Conservation (phyloP, 2,329 filamentous ascomycete genomes). For the Pyricularia pennisetigena region DNA sequence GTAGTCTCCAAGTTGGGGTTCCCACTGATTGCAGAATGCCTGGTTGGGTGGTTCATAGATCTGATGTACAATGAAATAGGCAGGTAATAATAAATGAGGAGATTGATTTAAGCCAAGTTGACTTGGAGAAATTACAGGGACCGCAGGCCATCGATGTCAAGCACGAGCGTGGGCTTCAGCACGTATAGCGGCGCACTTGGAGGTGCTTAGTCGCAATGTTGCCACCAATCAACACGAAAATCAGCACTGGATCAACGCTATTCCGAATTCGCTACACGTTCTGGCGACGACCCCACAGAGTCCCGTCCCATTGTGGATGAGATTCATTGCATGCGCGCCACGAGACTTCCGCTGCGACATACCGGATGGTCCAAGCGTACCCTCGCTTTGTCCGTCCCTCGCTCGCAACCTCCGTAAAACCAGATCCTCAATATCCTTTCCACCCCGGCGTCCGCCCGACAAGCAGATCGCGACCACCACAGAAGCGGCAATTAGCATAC, state of each 20-base stretch:
- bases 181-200: background rate
- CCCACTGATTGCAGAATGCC: too few species aligned
- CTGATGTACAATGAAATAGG: background rate
- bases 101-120: background rate
- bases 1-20: too few species aligned
- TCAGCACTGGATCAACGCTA: too few species aligned
- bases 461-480: background rate
- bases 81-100: background rate
- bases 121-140: background rate
- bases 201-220: background rate
- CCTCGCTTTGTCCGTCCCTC: background rate
- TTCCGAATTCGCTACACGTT: too few species aligned
- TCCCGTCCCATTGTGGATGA: background rate
- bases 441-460: background rate
- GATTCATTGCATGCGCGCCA: background rate
- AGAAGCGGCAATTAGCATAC: too few species aligned
- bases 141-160: background rate
- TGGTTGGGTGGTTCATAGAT: too few species aligned
- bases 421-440: background rate
- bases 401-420: background rate
- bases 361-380: background rate
- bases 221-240: background rate
- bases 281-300: too few species aligned
- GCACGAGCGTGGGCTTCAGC: background rate
- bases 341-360: background rate